These are phyloP conservation scores for Flaveria trinervia DNA, from an alignment of 129 eudicot genomes.

Conservation along the genomic window DNA sequence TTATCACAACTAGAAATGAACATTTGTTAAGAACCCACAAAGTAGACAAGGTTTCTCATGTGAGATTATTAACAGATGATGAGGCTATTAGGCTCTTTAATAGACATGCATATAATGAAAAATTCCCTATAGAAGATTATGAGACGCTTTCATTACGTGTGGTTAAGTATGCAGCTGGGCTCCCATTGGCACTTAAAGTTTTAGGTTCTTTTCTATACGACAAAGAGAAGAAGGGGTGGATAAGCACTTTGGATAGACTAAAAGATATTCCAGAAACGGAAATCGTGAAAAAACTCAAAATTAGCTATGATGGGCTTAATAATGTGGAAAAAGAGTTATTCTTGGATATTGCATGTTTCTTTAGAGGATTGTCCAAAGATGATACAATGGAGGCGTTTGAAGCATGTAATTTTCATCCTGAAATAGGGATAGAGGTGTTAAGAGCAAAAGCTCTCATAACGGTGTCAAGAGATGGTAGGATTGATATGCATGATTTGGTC, in stretches of 20 bases:
- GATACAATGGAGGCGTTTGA: not conserved
- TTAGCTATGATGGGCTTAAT: not conserved
- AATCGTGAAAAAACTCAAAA: not conserved
- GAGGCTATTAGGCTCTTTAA: constrained; percentile 14
- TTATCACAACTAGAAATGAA: constrained; percentile 22
- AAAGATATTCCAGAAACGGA: not conserved
- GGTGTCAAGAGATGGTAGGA: not conserved
- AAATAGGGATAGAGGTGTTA: constrained; percentile 9
- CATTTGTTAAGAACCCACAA: not conserved
- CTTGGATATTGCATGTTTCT: constrained; percentile 12
- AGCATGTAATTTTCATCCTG: not conserved
- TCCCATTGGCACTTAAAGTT: constrained; percentile 3
- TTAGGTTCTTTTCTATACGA: constrained; percentile 1
- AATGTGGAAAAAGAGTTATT: not conserved
- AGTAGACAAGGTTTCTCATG: not conserved
- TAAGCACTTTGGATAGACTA: not conserved
- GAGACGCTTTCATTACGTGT: not conserved
- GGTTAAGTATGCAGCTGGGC: not conserved
- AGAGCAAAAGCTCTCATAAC: not conserved
- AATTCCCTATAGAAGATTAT: not conserved
- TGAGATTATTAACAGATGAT: not conserved
- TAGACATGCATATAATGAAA: not conserved
- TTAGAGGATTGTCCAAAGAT: not conserved
- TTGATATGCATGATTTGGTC: constrained; percentile 10
- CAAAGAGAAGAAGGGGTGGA: not conserved